Evolutionary conservation across 2,329 filamentous ascomycete species (phyloP).

Genomic region (Fusarium sororula): DNA sequence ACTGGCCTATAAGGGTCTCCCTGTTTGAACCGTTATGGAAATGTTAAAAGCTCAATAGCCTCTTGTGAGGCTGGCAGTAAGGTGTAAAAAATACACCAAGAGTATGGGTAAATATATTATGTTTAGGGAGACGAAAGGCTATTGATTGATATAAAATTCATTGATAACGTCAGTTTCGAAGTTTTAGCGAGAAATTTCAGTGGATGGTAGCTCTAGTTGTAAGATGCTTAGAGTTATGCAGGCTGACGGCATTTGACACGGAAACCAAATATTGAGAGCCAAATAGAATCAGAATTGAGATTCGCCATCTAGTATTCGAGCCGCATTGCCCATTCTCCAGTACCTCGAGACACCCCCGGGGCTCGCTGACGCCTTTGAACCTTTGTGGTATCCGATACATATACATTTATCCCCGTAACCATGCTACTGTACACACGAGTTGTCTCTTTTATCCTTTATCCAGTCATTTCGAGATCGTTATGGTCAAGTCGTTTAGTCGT

Average conservation of each 20-base stretch:
- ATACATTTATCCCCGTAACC: conserved; percentile 37
- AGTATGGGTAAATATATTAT: neutral
- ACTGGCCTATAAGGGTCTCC: neutral
- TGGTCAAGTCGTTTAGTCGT: conserved; percentile 22
- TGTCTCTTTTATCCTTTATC: conserved; percentile 14
- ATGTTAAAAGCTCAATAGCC: neutral
- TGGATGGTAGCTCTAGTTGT: neutral
- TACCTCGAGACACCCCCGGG: conserved; percentile 2
- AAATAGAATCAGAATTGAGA: conserved; percentile 31
- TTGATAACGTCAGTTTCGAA: neutral
- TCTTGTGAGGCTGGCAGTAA: neutral
- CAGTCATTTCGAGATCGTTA: conserved; percentile 7
- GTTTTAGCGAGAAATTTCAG: neutral
- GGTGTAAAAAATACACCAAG: neutral
- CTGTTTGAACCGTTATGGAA: neutral
- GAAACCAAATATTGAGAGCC: neutral
- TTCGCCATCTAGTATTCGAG: conserved; percentile 36
- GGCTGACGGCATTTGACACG: neutral
- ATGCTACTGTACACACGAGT: conserved; percentile 41
- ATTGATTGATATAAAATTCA: neutral
- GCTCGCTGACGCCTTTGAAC: conserved; percentile 18
- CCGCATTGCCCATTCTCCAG: conserved; percentile 1
- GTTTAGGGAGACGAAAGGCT: neutral
- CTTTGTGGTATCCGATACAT: conserved; percentile 41
- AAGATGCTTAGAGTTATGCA: neutral